A percentile compares a stretch with the other conserved stretches of the same genome.
phyloP scores from a whole-genome alignment of 305 asterid genomes.

The Fraxinus platypoda region DNA sequence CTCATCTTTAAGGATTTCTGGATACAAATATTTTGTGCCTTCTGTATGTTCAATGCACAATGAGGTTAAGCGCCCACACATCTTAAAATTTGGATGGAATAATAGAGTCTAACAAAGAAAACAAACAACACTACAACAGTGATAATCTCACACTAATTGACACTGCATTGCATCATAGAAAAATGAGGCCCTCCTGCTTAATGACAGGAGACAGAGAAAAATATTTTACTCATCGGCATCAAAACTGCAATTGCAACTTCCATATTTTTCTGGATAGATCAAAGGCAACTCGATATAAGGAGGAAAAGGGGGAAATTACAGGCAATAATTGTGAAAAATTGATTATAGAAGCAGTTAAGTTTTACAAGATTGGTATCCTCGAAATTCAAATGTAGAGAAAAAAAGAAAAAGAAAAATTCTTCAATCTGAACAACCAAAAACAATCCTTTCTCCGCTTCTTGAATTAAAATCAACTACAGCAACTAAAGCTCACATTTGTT shows the following conservation, averaged over 20 bases:
- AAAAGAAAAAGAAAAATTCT: background rate
- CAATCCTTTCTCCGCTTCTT: background rate
- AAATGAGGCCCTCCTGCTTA: background rate
- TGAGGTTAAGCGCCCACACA: conserved; percentile 10
- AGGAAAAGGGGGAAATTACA: background rate
- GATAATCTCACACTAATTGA: background rate
- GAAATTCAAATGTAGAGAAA: background rate
- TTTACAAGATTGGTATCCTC: background rate
- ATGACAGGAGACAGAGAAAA: background rate
- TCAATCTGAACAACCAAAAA: background rate
- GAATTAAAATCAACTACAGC: background rate
- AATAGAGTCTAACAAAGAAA: background rate
- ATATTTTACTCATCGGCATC: background rate
- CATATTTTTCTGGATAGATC: background rate
- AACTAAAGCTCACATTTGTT: background rate
- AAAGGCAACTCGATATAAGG: background rate
- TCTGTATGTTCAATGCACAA: conserved; percentile 44
- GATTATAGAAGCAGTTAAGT: background rate
- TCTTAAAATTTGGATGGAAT: background rate
- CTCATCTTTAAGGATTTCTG: conserved; percentile 69
- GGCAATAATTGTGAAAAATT: background rate
- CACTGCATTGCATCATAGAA: background rate
- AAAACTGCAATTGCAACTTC: background rate
- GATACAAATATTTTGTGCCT: conserved; percentile 35
- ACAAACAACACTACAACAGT: background rate